Base-by-base conservation (phyloP, 2,329 filamentous ascomycete genomes). In the Botrytis medusae region DNA sequence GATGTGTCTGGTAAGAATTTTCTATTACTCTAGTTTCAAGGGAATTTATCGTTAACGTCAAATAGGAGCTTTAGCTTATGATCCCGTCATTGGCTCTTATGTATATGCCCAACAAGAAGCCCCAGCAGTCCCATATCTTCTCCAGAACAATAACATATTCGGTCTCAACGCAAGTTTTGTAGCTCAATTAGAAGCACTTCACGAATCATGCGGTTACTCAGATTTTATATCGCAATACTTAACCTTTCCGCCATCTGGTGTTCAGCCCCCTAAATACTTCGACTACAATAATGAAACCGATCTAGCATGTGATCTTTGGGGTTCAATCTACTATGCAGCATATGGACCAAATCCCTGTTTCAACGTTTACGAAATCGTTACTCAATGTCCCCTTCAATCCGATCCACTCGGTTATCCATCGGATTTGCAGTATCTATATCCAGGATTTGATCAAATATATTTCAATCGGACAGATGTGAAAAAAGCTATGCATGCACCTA, bases 401-500 rank as follows among this genome's bases (percentile, higher is more conserved):
- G 12, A 78, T 79, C 72, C 77, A 72, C 77, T 82, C 2, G 81
- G 80, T 61, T 83, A 82, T 76, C 77, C 83, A 63, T 79, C 77
- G 16, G 72, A 75, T 34, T 74, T 80, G 6, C 74, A 76, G 29
- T 84, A 84, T 77, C 74, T 76, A 4, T 83, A 83, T 1, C 82
- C 83, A 0, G 83, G 81, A 29, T 79, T 82, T n/a, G 60, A 63
- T 2, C 63, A 79, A 32, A 77, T 84, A 29, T 88, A 87, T 80
- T 88, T 87, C 82, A 86, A 87, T 78, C 84, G 86, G 29, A 83
- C 81, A 18, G 86, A 87, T 74, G 86, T 88, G 7, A 83, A 87
- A 75, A 75, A 79, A 61, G 86, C 85, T 3, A 83, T 88, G 62
- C 82, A 88, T 76, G 86, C 85, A 0, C 83, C 84, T 32, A 42